These are phyloP conservation scores for Myriosclerotinia curreyana DNA, from an alignment of 2,329 filamentous ascomycete genomes.

Conservation along the genomic window DNA sequence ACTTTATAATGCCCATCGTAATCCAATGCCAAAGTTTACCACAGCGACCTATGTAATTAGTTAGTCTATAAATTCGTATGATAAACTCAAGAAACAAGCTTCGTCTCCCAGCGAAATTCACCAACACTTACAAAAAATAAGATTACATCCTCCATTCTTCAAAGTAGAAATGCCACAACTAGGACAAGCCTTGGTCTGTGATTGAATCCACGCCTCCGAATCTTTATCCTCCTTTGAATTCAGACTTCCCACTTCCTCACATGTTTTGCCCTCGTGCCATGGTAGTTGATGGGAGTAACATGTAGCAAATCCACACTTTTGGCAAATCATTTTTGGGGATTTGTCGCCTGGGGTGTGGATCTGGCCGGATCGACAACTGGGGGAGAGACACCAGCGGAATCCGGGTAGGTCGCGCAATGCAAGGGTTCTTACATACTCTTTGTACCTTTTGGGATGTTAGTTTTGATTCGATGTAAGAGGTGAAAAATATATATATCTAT, in stretches of 20 bases:
- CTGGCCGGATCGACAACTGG: neutral
- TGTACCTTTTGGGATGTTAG: neutral
- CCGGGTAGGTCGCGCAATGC: neutral
- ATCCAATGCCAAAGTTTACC: neutral
- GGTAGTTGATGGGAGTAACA: neutral
- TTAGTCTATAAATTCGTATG: neutral
- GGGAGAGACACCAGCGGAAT: neutral
- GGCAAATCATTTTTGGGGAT: neutral
- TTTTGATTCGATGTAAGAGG: neutral
- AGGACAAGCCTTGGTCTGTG: neutral
- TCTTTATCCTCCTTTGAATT: neutral
- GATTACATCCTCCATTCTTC: neutral
- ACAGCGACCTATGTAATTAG: neutral
- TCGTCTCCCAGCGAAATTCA: neutral
- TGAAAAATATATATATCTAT: neutral
- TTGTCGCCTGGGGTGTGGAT: neutral
- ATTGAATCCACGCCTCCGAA: neutral
- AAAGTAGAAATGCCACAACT: neutral
- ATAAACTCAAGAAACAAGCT: neutral
- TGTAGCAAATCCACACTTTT: constrained; percentile 4
- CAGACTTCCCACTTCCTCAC: neutral
- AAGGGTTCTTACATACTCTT: neutral
- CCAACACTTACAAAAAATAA: neutral
- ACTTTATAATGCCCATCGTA: neutral
- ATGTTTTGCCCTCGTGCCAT: constrained; percentile 1